These are phyloP conservation scores for Hygrophila difformis DNA, from an alignment of 257 asterid species.

Conservation along the genomic window DNA sequence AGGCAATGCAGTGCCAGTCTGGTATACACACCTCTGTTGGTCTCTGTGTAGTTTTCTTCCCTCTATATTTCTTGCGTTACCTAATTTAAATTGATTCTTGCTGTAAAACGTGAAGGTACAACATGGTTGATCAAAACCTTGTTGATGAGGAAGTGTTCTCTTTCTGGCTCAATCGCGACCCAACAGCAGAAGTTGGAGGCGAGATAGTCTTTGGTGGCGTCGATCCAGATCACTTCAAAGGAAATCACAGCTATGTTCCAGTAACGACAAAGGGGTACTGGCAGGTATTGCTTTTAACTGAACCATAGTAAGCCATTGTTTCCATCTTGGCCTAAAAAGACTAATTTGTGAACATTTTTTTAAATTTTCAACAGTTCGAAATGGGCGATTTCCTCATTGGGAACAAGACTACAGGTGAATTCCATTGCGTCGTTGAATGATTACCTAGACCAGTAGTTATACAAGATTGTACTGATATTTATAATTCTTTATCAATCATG, in stretches of 20 bases:
- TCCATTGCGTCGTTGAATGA: conserved; percentile 13
- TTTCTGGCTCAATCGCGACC: conserved; percentile 78
- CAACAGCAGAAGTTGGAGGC: conserved; percentile 67
- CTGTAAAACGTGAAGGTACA: conserved; percentile 44
- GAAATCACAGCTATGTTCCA: conserved; percentile 65
- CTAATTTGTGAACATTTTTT: background rate
- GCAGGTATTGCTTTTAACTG: conserved; percentile 41
- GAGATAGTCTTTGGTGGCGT: conserved; percentile 88
- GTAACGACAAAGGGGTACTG: conserved; percentile 82
- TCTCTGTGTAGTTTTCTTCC: background rate
- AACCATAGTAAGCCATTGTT: background rate
- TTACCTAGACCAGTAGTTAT: too few species aligned
- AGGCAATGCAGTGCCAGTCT: conserved; percentile 74
- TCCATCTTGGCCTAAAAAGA: background rate
- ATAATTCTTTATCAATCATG: background rate
- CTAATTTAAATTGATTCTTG: background rate
- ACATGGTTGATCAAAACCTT: conserved; percentile 72
- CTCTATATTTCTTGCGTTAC: background rate
- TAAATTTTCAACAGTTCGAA: conserved; percentile 36
- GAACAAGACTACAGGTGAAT: conserved; percentile 65
- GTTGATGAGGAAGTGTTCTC: conserved; percentile 73
- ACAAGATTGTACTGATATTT: background rate
- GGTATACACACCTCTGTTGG: conserved; percentile 59
- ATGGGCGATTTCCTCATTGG: conserved; percentile 78
- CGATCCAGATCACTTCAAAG: conserved; percentile 62